Evolutionary conservation across 2,329 filamentous ascomycete species (phyloP), one percentile per base, ranked within the genome.

Genomic region (Colletotrichum destructivum): DNA sequence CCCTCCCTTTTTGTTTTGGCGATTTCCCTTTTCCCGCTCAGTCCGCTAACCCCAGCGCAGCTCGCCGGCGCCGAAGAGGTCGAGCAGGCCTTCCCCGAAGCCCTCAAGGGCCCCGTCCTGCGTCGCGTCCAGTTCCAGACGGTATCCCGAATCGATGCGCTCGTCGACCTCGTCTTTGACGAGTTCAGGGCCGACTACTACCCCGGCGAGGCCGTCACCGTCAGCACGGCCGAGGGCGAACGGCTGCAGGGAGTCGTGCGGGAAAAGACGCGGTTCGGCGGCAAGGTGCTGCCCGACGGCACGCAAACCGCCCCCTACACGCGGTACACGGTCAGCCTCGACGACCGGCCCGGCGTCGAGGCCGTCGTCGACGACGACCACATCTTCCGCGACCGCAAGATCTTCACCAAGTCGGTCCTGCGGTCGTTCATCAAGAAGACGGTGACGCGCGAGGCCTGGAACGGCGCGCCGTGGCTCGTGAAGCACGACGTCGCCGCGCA

Each of bases 391-490:
- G 95, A 98, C 79, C 91, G 95, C 63, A 97, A 96, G 77, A 89
- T 94, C 57, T 99, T 98, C 79, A 98, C 96, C 38, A 98, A 99
- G 82, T 92, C 95, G 60, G 95, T 98, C 81, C 86, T 99, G 51
- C 91, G 96, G 44, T 94, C 95, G 7, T 99, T 98, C 75, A 94
- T 99, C 74, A 98, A 98, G 80, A 95, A 97, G 81, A 96, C 95
- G 0, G 93, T 98, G n/a, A 93, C 92, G 2, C 88, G 96, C 73
- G 96, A 98, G 78, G 90, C 94, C 4, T 98, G 95, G 94, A 96
- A 91, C 72, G 96, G 96, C n/a, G 96, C 96, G 0, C 96, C 96
- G 0, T 99, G 96, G 96, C 85, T 97, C 66, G 96, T 98, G 21
- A 98, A 97, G 83, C 89, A 93, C 46, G 91, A 94, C 65, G 91